These are phyloP conservation scores for Coniochaeta sp. DNA, from an alignment of 2,329 filamentous ascomycete species.

Conservation along the genomic window DNA sequence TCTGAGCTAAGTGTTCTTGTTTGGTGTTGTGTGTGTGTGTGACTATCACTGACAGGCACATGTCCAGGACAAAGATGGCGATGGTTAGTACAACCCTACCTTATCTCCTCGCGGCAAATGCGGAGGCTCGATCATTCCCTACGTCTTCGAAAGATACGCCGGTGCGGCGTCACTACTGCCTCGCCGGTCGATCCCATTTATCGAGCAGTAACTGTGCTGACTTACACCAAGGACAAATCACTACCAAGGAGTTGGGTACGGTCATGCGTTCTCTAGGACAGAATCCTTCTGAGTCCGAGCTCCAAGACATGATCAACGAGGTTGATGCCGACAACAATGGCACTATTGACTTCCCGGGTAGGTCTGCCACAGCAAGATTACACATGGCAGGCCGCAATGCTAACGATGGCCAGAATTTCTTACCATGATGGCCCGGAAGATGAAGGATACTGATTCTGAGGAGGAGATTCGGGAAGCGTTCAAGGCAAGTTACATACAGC, in stretches of 20 bases:
- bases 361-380: neutral
- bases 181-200: neutral
- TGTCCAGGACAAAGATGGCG: conserved; percentile 75
- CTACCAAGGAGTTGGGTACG: conserved; percentile 82
- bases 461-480: conserved; percentile 86
- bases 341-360: conserved; percentile 87
- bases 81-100: conserved; percentile 56
- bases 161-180: neutral
- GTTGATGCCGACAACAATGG: conserved; percentile 89
- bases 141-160: neutral
- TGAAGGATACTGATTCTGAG: conserved; percentile 89
- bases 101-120: neutral
- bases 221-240: conserved; percentile 65
- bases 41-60: conserved; percentile 3
- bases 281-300: conserved; percentile 82
- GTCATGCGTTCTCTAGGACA: conserved; percentile 87
- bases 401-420: conserved; percentile 60
- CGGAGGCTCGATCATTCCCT: neutral
- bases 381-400: conserved; percentile 6
- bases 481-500: conserved; percentile 47
- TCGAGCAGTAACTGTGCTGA: conserved; percentile 15
- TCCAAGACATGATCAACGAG: conserved; percentile 93
- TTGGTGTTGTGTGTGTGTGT: neutral
- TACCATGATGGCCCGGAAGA: conserved; percentile 91
- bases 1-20: conserved; percentile 12